Base-by-base conservation (phyloP, 805 yeast species). In the Saturnispora quitensis region DNA sequence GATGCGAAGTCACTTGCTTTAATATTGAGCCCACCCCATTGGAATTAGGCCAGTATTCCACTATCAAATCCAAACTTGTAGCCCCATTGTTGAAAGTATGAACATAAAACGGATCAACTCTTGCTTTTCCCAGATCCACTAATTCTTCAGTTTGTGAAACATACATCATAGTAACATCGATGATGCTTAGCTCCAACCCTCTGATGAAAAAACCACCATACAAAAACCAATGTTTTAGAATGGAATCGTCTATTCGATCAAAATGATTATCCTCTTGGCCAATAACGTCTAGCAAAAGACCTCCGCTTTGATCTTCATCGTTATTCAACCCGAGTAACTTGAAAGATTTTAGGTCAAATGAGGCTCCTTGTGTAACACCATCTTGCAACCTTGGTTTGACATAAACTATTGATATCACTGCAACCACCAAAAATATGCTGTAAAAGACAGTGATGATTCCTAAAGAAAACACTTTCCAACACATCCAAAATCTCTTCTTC, bases 21-120 rank as follows among this genome's bases (percentile, higher is more conserved):
- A 72, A 55, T n/a, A 69, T 53, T 3, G 63, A 65, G 20, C 69
- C 51, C 5, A 69, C 62, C 13, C 69, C 68, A 4, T 54, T 55
- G 0, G 69, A 52, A 42, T 68, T 60, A 7, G 76, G 76, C 48
- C 59, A 61, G 2, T 70, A 53, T 0, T 65, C 62, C 17, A 70
- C 53, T 31, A 59, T 50, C 43, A 70, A 45, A 24, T 62, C 61
- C 35, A 73, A 36, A 0, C 54, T 55, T 2, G 70, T 66, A 2
- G 48, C 46, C 4, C 53, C 47, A 2, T 59, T 56, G 48, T 71
- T 62, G 4, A 53, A 60, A n/a, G 69, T 66, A 12, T 57, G 56
- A 8, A 72, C 68, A 13, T 53, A 48, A 50, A 73, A 68, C 15
- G 68, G 67, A 2, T 71, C 61, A 1, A 71, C 60, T 17, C 60